Base-by-base conservation (phyloP, 768 basidiomycete genomes). In the Russula brevipes region DNA sequence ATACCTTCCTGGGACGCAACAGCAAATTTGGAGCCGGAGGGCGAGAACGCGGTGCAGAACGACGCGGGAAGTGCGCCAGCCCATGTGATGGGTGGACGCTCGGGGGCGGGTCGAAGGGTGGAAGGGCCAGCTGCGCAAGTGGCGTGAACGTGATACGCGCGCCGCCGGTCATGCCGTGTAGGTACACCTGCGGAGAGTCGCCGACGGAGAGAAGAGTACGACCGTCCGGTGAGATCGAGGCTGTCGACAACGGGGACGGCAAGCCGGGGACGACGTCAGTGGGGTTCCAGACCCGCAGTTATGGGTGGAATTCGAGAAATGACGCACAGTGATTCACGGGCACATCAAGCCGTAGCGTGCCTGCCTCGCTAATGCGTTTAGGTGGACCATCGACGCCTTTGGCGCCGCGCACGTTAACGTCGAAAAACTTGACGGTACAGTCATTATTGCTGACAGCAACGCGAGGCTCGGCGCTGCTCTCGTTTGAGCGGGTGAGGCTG, bases 381-480 rank as follows among this genome's bases (percentile, higher is more conserved):
- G 80, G 79, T 11, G 75, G 67, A 42, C 70, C 74, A 47, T 77
- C 74, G 9, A 59, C 66, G 30, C 61, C 54, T 42, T 66, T 64
- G 52, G 66, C 31, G 19, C 76, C 76, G 36, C 85, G 78, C 39
- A 86, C 72, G 2, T 87, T 81, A 12, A 94, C 76, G 57, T 91
- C 86, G 71, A 88, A 94, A 69, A 95, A 85, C 72, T 85, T 88
- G 69, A 96, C 83, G 0, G 83, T 83, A 57, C 81, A 80, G 70
- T 95, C 93, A 72, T 97, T 97, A 71, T 94, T 94, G 75, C 87
- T 89, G 64, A 95, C 84, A 31, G 85, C 82, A 49, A 94, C 79
- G 8, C 92, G 79, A 0, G 92, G 92, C 69, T 91, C 89, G 9
- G 81, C 79, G 65, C 82, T 83, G 72, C 82, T 85, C 71, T 87